These are phyloP conservation scores for Penicillium aurantiogriseum DNA, from an alignment of 2,329 filamentous ascomycete species.

Conservation along the genomic window DNA sequence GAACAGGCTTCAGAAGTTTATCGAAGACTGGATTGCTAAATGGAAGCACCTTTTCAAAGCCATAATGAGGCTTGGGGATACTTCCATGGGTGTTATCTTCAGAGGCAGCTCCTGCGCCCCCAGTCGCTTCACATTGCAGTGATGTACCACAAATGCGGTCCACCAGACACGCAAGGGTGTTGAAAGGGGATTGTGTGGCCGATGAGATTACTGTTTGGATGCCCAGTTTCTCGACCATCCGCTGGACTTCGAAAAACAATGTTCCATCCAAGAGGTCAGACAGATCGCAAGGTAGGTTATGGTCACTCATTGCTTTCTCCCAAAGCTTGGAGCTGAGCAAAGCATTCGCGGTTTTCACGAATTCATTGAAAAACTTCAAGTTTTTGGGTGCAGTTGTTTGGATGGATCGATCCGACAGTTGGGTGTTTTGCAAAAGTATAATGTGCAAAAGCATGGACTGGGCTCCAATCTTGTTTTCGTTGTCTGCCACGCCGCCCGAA, in stretches of 20 bases:
- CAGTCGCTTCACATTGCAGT: not conserved
- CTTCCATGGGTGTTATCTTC: not conserved
- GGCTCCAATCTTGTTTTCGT: slow-evolving; percentile 1
- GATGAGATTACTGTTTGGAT: slow-evolving; percentile 1
- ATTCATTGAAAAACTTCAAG: slow-evolving; percentile 32
- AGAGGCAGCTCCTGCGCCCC: not conserved
- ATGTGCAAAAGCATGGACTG: slow-evolving; percentile 23
- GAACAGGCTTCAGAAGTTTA: slow-evolving; percentile 26
- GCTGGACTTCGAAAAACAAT: slow-evolving; percentile 33
- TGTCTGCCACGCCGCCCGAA: not conserved
- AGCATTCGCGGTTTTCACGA: slow-evolving; percentile 37
- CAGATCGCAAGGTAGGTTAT: slow-evolving; percentile 44
- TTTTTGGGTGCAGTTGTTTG: not conserved
- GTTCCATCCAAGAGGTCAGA: slow-evolving; percentile 59
- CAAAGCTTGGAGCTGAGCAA: slow-evolving; percentile 41
- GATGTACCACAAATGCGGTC: slow-evolving; percentile 1
- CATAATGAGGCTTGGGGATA: not conserved
- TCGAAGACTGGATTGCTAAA: slow-evolving; percentile 32
- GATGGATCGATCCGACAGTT: slow-evolving; percentile 19
- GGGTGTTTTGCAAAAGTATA: slow-evolving; percentile 20
- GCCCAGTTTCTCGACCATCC: slow-evolving; percentile 1
- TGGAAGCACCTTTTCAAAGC: slow-evolving; percentile 15
- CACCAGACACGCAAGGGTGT: slow-evolving; percentile 9
- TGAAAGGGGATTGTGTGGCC: slow-evolving; percentile 14
- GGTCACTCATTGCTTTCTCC: slow-evolving; percentile 28